Evolutionary conservation across 1,284 basidiomycete species (phyloP), one percentile per base, ranked within the genome.

Genomic region (Dichomitus squalens): DNA sequence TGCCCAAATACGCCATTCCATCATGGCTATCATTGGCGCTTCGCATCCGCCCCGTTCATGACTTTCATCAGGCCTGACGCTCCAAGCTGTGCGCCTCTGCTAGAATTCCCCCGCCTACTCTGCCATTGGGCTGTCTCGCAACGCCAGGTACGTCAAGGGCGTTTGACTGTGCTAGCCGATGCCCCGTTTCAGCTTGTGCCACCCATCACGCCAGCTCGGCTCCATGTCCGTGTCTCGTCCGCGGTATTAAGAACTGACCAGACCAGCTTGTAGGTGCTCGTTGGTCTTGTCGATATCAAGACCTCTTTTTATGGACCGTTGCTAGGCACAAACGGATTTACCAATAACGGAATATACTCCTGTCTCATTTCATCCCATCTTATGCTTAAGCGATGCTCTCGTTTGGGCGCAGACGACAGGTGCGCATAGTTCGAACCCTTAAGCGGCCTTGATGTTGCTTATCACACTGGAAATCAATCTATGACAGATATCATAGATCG

Each of bases 281-380:
- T 39, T 27, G 44, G 35, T 21, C 16, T 33, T 23, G 39, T 35
- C 20, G 48, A 48, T 36, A 14, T 18, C 34, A 7, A 40, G n/a
- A n/a, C n/a, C 20, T 16, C 20, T 39, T 20, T 16, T 48, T 48
- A 33, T 53, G 39, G 25, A 33, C 43, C 33, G 52, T 53, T 53
- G 52, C 44, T 33, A 53, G n/a, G 44, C 31, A 31, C 27, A 35
- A 40, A 21, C 11, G n/a, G 43, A 34, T 39, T 40, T 27, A 46
- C 21, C 29, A n/a, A 3, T 20, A 27, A 21, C 20, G 9, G 16
- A 25, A 38, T n/a, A n/a, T n/a, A n/a, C n/a, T n/a, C n/a, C n/a
- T n/a, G n/a, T n/a, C n/a, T n/a, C n/a, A n/a, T n/a, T n/a, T n/a
- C n/a, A n/a, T n/a, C n/a, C n/a, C n/a, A n/a, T n/a, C n/a, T n/a